Evolutionary conservation across 805 yeast genomes (phyloP), one percentile per base, ranked within the genome.

Genomic region (Pichia thaimueangensis): DNA sequence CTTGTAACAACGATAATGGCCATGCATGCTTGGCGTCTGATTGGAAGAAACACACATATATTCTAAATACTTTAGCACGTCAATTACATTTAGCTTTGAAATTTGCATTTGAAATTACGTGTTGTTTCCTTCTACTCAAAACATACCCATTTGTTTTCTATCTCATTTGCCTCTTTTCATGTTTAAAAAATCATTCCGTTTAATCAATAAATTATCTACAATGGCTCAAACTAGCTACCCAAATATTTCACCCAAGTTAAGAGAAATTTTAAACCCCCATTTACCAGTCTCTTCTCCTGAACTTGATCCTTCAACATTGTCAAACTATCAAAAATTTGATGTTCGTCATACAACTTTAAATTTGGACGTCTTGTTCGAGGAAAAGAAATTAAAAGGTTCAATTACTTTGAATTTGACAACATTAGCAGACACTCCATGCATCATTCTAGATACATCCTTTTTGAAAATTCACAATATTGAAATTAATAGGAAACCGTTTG

Each of bases 231-330:
- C 17, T n/a, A 22, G 11, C n/a, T 60, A 60, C 28, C 61, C 63
- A 1, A 47, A 61, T 32, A 39, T 59, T 12, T 57, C 62, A 4
- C 37, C 56, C 3, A 50, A 55, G 17, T 32, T 61, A 15, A 40
- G 50, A 13, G 39, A 51, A 13, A 50, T 64, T 11, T 25, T 64
- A 29, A 43, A 45, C 3, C 51, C 61, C 13, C 63, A 61, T 45
- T 53, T 64, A 23, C 76, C 76, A 1, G 43, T 41, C 8, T 38
- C 46, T 6, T 69, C 73, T 1, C 76, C 86, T 4, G 86, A 79
- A 51, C 44, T 57, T 10, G 96, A 88, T 60, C 82, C 83, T 20
- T 82, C 94, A 2, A 85, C 96, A 3, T 67, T 80, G 36, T 86
- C 95, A 32, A 84, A 82, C 59, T 88, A 86, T 60, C 50, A 53